Evolutionary conservation across 257 asterid species (phyloP).

Genomic region (Ophiorrhiza pumila): DNA sequence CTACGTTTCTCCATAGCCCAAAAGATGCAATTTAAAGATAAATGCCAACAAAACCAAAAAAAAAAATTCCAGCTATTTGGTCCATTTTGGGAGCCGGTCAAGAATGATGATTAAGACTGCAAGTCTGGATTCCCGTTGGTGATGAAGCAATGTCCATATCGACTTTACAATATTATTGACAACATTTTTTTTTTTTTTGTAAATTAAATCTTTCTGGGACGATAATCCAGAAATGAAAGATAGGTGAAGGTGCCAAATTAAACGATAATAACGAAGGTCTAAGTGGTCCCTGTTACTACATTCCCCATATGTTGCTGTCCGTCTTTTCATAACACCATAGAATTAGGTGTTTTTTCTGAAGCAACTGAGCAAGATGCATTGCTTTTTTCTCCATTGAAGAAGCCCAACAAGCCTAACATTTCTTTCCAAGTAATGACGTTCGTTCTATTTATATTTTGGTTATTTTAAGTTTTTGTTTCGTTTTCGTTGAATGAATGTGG

Average conservation of each 20-base stretch:
- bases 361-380: too few species aligned
- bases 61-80: background rate
- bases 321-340: too few species aligned
- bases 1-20: too few species aligned
- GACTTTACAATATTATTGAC: background rate
- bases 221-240: background rate
- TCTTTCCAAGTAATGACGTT: background rate
- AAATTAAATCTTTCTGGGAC: background rate
- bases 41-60: background rate
- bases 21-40: background rate
- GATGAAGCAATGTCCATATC: background rate
- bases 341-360: too few species aligned
- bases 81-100: background rate
- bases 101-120: background rate
- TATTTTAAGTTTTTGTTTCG: background rate
- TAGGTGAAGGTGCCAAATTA: background rate
- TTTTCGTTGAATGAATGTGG: background rate
- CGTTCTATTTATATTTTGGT: background rate
- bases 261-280: too few species aligned
- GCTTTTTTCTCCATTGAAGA: too few species aligned
- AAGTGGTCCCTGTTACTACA: background rate
- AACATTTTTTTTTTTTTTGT: too few species aligned
- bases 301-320: background rate
- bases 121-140: background rate
- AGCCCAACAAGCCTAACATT: too few species aligned